Conservation (phyloP, 2,329 filamentous ascomycete species). For the Aspergillus versicolor region DNA sequence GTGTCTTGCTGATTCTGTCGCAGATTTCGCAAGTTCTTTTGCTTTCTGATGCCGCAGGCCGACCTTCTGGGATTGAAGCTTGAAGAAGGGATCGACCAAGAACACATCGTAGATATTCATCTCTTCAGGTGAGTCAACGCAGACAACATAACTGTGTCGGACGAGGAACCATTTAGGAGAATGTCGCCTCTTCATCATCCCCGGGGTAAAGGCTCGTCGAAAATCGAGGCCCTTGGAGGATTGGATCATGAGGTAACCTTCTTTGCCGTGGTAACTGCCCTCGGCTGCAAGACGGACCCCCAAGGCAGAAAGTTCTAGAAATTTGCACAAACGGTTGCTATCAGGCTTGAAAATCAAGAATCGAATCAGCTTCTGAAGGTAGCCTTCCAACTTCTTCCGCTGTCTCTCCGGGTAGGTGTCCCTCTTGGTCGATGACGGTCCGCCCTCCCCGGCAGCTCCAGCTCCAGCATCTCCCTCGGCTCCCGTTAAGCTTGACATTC, state of each 20-base stretch:
- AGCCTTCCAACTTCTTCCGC: slow-evolving; percentile 80
- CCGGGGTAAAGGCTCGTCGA: slow-evolving; percentile 73
- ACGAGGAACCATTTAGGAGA: slow-evolving; percentile 97
- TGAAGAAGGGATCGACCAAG: slow-evolving; percentile 87
- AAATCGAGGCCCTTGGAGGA: slow-evolving; percentile 87
- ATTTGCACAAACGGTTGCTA: slow-evolving; percentile 93
- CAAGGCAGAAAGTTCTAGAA: slow-evolving; percentile 89
- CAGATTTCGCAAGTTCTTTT: slow-evolving; percentile 63
- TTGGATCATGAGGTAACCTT: slow-evolving; percentile 89
- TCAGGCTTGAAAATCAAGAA: slow-evolving; percentile 97
- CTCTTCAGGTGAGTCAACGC: slow-evolving; percentile 96
- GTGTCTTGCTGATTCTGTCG: slow-evolving; percentile 60
- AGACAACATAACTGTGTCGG: slow-evolving; percentile 95
- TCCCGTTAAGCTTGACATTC: slow-evolving; percentile 55
- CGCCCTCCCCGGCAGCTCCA: slow-evolving; percentile 34
- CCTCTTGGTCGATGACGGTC: slow-evolving; percentile 43
- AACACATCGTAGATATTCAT: slow-evolving; percentile 99
- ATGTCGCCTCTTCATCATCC: slow-evolving; percentile 77
- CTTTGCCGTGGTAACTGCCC: slow-evolving; percentile 96
- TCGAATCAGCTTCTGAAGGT: slow-evolving; percentile 88
- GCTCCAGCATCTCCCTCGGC: slow-evolving; percentile 40
- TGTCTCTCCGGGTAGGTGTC: slow-evolving; percentile 75
- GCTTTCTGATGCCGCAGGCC: slow-evolving; percentile 51
- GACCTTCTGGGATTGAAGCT: slow-evolving; percentile 70
- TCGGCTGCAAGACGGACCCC: slow-evolving; percentile 92